Percentiles rank a stretch among this genome's conserved stretches.
Conservation (phyloP, 495 filamentous ascomycete genomes). For the Aspergillus mulundensis region DNA sequence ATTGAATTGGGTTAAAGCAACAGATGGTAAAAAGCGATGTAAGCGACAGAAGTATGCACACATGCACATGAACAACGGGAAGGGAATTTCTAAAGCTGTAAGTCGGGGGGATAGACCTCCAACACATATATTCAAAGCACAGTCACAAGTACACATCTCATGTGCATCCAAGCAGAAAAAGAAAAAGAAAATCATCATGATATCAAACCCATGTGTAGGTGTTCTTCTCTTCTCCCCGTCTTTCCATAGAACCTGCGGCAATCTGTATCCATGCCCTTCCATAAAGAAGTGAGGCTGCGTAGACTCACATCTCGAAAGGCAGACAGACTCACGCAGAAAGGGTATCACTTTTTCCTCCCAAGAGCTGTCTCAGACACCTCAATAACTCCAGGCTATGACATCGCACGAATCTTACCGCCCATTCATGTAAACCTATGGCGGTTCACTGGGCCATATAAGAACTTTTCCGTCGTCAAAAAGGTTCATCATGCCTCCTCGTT, state of each 20-base stretch:
- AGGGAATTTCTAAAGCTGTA: conserved; percentile 38
- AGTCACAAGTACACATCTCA: conserved; percentile 19
- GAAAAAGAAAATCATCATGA: conserved; percentile 24
- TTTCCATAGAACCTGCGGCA: conserved; percentile 26
- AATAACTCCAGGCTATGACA: conserved; percentile 43
- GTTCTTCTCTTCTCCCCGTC: conserved; percentile 16
- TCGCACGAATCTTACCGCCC: conserved; percentile 28
- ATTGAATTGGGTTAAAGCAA: conserved; percentile 23
- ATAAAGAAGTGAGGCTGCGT: conserved; percentile 38
- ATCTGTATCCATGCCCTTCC: conserved; percentile 26
- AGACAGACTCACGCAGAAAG: conserved; percentile 48
- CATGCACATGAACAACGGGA: conserved; percentile 20
- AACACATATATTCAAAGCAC: conserved; percentile 32
- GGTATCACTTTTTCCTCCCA: conserved; percentile 50
- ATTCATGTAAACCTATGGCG: conserved; percentile 34
- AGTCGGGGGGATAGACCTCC: conserved; percentile 29
- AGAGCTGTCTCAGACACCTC: conserved; percentile 47
- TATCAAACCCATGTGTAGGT: conserved; percentile 33
- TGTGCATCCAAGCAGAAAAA: conserved; percentile 26
- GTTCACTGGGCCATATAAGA: conserved; percentile 24
- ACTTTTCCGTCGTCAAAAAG: conserved; percentile 30
- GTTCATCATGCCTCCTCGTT: conserved; percentile 13
- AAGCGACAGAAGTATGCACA: conserved; percentile 16
- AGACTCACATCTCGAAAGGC: conserved; percentile 40
- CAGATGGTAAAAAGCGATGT: conserved; percentile 21